These are phyloP conservation scores for Thielaviopsis euricoi DNA, from an alignment of 2,329 filamentous ascomycete genomes.

Conservation along the genomic window DNA sequence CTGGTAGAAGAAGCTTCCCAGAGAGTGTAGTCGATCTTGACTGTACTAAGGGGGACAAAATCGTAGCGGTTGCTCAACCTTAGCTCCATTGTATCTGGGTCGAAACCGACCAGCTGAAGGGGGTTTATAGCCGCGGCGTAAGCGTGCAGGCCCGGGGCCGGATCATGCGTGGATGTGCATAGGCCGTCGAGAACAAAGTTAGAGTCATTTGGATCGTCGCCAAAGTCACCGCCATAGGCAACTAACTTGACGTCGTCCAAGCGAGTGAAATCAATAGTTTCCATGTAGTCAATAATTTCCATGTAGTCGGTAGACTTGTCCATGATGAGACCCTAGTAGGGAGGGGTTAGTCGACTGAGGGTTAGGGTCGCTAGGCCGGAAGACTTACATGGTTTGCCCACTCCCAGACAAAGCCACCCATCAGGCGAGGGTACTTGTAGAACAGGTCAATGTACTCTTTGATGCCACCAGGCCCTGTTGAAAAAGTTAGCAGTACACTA, in stretches of 20 bases:
- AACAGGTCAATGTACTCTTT: conserved; percentile 53
- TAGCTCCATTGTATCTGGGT: conserved; percentile 22
- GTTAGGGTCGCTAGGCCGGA: too few relatives aligned
- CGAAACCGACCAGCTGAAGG: conserved; percentile 31
- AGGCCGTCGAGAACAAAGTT: conserved; percentile 44
- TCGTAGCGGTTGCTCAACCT: conserved; percentile 38
- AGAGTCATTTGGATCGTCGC: conserved; percentile 40
- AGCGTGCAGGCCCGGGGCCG: conserved; percentile 34
- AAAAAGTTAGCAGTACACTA: not conserved
- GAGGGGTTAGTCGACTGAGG: too few relatives aligned
- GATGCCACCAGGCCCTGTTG: conserved; percentile 35
- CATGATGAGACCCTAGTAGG: too few relatives aligned
- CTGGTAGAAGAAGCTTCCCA: too few relatives aligned
- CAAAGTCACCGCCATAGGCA: conserved; percentile 46
- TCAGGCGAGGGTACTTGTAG: conserved; percentile 30
- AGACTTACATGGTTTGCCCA: conserved; percentile 40
- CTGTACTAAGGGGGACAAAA: conserved; percentile 33
- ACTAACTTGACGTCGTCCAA: conserved; percentile 18
- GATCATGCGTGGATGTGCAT: conserved; percentile 30
- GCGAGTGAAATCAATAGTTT: too few relatives aligned
- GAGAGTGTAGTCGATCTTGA: too few relatives aligned
- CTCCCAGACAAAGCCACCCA: conserved; percentile 52
- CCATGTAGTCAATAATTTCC: too few relatives aligned
- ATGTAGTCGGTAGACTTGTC: too few relatives aligned
- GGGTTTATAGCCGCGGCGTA: conserved; percentile 44